Percentiles rank a stretch among this genome's conserved stretches.
Evolutionary conservation across 495 filamentous ascomycete species (phyloP).

Genomic region (Talaromyces stipitatus): DNA sequence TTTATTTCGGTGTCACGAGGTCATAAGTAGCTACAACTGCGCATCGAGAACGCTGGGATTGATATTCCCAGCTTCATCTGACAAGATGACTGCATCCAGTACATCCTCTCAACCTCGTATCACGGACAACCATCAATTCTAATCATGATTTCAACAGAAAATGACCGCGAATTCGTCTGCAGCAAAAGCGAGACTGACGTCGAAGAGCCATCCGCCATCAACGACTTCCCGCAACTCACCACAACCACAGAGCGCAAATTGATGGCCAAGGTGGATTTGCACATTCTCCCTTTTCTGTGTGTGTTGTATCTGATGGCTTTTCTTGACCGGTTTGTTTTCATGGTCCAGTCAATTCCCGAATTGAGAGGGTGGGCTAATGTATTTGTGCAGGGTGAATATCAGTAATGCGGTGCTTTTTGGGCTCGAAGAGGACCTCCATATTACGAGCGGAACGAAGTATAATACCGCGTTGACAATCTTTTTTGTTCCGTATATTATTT

Average conservation of each 20-base stretch:
- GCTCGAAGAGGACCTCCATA: constrained; percentile 54
- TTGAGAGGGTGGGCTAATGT: neutral
- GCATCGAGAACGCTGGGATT: neutral
- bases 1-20: too few species aligned
- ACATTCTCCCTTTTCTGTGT: constrained; percentile 73
- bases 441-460: constrained; percentile 51
- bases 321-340: constrained; percentile 57
- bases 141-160: too few species aligned
- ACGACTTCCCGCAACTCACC: constrained; percentile 27
- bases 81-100: neutral
- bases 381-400: constrained; percentile 49
- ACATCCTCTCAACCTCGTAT: neutral
- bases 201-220: neutral
- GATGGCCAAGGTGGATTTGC: constrained; percentile 69
- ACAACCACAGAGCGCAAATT: constrained; percentile 63
- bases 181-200: neutral
- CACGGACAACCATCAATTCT: too few species aligned
- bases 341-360: neutral
- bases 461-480: constrained; percentile 81
- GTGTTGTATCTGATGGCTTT: constrained; percentile 84
- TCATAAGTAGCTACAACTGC: too few species aligned
- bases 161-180: neutral
- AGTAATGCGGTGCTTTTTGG: constrained; percentile 57
- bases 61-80: neutral
- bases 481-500: constrained; percentile 85